phyloP scores from a whole-genome alignment of 2,329 filamentous ascomycete genomes.

The Dactylellina parvicollis region DNA sequence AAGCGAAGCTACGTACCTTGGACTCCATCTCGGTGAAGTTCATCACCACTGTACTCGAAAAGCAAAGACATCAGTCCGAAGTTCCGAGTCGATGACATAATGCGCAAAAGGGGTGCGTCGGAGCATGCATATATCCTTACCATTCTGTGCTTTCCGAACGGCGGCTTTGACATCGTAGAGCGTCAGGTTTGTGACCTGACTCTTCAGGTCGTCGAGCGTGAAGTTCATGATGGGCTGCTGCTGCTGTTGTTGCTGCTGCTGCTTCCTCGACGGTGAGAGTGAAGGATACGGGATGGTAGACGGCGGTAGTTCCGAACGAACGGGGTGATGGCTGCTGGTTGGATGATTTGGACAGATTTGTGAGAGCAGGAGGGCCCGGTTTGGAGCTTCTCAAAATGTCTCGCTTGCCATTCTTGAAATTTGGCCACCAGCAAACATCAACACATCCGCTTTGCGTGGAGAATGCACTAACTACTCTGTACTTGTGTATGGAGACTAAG shows the following conservation, averaged over 20 bases:
- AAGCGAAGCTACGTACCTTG: slow-evolving; percentile 65
- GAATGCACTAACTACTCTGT: neutral
- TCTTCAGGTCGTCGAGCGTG: slow-evolving; percentile 78
- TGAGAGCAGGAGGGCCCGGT: slow-evolving; percentile 38
- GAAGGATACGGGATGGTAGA: slow-evolving; percentile 1
- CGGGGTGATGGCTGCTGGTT: neutral
- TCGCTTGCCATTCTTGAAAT: slow-evolving; percentile 19
- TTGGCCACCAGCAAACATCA: slow-evolving; percentile 39
- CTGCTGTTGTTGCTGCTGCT: no score
- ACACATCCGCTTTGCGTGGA: slow-evolving; percentile 24
- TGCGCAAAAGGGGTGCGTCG: slow-evolving; percentile 20
- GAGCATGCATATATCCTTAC: slow-evolving; percentile 63
- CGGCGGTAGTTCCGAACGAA: slow-evolving; percentile 8
- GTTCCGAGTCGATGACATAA: no score
- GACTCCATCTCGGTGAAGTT: slow-evolving; percentile 96
- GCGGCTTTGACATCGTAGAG: slow-evolving; percentile 95
- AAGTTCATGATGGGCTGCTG: slow-evolving; percentile 52
- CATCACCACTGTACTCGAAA: slow-evolving; percentile 78
- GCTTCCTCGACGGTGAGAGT: neutral
- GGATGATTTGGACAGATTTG: slow-evolving; percentile 30
- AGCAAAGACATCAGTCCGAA: slow-evolving; percentile 55
- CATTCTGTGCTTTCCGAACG: slow-evolving; percentile 96
- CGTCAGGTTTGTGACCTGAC: slow-evolving; percentile 88
- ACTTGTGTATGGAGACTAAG: neutral
- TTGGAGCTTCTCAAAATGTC: slow-evolving; percentile 54